phyloP scores from a whole-genome alignment of 257 asterid species.

The Apocynum venetum region DNA sequence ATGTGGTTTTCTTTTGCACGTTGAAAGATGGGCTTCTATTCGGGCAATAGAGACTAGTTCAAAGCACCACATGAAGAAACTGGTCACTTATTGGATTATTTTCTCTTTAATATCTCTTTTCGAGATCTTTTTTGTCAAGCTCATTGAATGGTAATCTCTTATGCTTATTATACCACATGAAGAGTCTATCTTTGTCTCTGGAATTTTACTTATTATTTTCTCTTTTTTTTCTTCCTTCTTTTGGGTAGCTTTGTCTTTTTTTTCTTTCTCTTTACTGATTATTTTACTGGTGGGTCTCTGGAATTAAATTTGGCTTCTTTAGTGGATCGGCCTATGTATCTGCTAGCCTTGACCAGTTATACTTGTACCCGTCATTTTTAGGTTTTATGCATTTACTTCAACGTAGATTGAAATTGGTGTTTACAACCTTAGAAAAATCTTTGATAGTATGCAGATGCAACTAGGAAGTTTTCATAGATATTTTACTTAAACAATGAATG shows the following conservation, averaged over 20 bases:
- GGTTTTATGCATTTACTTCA: too few relatives aligned
- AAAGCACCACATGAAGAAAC: slow-evolving; percentile 32
- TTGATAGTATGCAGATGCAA: neutral
- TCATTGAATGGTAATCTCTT: slow-evolving; percentile 32
- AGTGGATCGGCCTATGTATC: neutral
- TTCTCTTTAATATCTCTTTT: slow-evolving; percentile 34
- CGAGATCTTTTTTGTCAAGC: slow-evolving; percentile 25
- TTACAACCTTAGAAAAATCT: neutral
- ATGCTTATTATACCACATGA: neutral
- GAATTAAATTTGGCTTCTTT: too few relatives aligned
- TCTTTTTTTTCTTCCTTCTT: neutral
- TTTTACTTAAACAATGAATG: neutral
- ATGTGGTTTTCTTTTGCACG: neutral
- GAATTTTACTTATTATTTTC: neutral
- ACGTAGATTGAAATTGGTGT: neutral
- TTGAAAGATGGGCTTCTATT: slow-evolving; percentile 41
- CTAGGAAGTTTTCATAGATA: too few relatives aligned
- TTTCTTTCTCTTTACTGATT: too few relatives aligned
- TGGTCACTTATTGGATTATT: slow-evolving; percentile 40
- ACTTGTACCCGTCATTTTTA: too few relatives aligned
- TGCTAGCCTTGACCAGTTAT: neutral
- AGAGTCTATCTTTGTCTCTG: too few relatives aligned
- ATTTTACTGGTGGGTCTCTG: too few relatives aligned
- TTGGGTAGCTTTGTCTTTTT: too few relatives aligned
- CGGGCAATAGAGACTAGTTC: slow-evolving; percentile 39